Evolutionary conservation across 2,329 filamentous ascomycete genomes (phyloP).

Genomic region (Blumeria graminis): DNA sequence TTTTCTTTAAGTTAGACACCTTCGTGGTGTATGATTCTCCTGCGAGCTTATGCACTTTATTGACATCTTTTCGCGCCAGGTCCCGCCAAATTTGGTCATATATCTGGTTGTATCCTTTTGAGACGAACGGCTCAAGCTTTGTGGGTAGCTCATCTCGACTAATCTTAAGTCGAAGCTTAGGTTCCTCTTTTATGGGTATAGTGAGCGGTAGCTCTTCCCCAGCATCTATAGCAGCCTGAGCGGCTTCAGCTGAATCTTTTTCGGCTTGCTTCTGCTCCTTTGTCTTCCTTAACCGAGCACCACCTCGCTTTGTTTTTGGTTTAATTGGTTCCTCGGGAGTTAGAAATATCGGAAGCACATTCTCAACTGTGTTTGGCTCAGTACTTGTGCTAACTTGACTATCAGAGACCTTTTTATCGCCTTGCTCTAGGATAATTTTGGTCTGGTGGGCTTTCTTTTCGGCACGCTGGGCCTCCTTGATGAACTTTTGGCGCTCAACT

Average conservation of each 20-base stretch:
- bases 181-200: slow-evolving; percentile 17
- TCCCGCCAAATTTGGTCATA: slow-evolving; percentile 97
- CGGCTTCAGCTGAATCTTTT: slow-evolving; percentile 62
- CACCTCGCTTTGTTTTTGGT: slow-evolving; percentile 25
- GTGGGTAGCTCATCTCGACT: slow-evolving; percentile 20
- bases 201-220: slow-evolving; percentile 43
- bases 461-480: slow-evolving; percentile 69
- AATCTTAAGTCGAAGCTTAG: slow-evolving; percentile 39
- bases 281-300: slow-evolving; percentile 62
- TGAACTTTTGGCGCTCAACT: slow-evolving; percentile 53
- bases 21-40: slow-evolving; percentile 67
- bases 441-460: slow-evolving; percentile 86
- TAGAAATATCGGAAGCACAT: slow-evolving; percentile 63
- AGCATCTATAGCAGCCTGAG: slow-evolving; percentile 61
- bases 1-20: slow-evolving; percentile 92
- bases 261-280: slow-evolving; percentile 68
- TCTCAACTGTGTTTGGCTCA: slow-evolving; percentile 62
- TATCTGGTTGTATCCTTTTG: slow-evolving; percentile 87
- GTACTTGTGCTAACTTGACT: slow-evolving; percentile 41
- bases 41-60: slow-evolving; percentile 77
- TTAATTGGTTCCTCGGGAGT: slow-evolving; percentile 24
- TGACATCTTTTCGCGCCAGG: slow-evolving; percentile 76
- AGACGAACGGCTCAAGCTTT: slow-evolving; percentile 32
- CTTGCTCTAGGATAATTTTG: slow-evolving; percentile 65
- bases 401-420: slow-evolving; percentile 48